phyloP scores from a whole-genome alignment of 257 asterid genomes.

The Phtheirospermum japonicum region DNA sequence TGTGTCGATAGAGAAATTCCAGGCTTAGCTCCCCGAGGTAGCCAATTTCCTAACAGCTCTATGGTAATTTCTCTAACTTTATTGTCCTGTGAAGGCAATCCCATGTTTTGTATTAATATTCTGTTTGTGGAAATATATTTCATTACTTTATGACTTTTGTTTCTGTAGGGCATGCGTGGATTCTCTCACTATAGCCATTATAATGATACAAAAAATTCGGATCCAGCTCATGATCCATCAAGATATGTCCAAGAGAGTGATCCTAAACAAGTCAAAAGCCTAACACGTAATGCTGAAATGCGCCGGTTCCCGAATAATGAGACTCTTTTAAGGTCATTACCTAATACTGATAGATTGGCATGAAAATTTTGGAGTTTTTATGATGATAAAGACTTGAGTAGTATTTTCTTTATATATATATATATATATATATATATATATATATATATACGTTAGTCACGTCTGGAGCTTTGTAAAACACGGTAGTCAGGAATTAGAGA shows the following conservation, averaged over 20 bases:
- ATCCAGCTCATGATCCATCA: conserved; percentile 38
- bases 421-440: too few relatives aligned
- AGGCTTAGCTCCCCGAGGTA: too few relatives aligned
- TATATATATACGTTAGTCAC: too few relatives aligned
- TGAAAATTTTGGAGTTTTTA: conserved; percentile 27
- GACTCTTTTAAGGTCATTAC: conserved; percentile 35
- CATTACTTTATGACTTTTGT: conserved; percentile 23
- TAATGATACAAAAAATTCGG: conserved; percentile 45
- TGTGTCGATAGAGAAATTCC: conserved; percentile 40
- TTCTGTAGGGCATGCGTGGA: conserved; percentile 53
- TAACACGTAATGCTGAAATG: conserved; percentile 39
- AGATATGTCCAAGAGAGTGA: conserved; percentile 52
- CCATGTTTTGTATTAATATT: too few relatives aligned
- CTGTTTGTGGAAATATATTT: conserved; percentile 16
- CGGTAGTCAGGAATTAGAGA: too few relatives aligned
- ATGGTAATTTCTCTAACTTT: too few relatives aligned
- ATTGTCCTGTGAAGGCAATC: too few relatives aligned
- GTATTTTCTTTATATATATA: too few relatives aligned
- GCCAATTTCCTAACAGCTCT: too few relatives aligned
- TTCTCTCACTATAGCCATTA: conserved; percentile 42
- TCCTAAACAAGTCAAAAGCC: conserved; percentile 34
- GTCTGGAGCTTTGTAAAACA: too few relatives aligned
- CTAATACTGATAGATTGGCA: conserved; percentile 54
- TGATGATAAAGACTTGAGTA: conserved; percentile 18
- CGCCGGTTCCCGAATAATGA: conserved; percentile 34